A percentile compares a stretch with the other conserved stretches of the same genome.
Conservation (phyloP, 2,329 filamentous ascomycete species). For the Diaporthe sp. region DNA sequence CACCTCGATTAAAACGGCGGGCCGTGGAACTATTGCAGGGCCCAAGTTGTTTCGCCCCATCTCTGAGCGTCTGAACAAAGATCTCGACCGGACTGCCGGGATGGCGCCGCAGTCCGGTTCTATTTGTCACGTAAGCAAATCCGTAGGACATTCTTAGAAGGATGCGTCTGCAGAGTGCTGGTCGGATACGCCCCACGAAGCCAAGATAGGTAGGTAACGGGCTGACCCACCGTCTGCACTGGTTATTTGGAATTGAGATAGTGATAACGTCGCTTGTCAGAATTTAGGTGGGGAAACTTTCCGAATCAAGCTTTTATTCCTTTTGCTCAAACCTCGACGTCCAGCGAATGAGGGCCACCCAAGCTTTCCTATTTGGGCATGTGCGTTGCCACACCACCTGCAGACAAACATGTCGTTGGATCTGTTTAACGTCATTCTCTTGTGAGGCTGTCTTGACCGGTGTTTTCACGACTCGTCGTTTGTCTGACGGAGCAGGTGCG, state of each 20-base stretch:
- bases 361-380: constrained; percentile 33
- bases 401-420: constrained; percentile 6
- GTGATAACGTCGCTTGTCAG: constrained; percentile 4
- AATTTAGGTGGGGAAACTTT: constrained; percentile 25
- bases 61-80: constrained; percentile 3
- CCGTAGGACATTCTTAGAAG: neutral
- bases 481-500: constrained; percentile 16
- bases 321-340: neutral
- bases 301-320: constrained; percentile 27
- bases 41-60: constrained; percentile 17
- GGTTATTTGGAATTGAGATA: constrained; percentile 39
- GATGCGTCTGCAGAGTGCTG: neutral
- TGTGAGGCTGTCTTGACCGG: constrained; percentile 14
- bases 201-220: constrained; percentile 15
- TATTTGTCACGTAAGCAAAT: constrained; percentile 15
- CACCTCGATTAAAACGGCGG: constrained; percentile 18
- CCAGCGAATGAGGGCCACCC: constrained; percentile 15
- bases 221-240: constrained; percentile 6
- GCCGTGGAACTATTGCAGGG: constrained; percentile 14
- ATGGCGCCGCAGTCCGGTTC: neutral
- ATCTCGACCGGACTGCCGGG: constrained; percentile 21
- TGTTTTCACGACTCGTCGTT: neutral
- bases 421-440: constrained; percentile 19
- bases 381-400: constrained; percentile 3
- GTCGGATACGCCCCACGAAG: constrained; percentile 3